Conservation (phyloP, 2,329 filamentous ascomycete species). For the Arthrobotrys megalospora region DNA sequence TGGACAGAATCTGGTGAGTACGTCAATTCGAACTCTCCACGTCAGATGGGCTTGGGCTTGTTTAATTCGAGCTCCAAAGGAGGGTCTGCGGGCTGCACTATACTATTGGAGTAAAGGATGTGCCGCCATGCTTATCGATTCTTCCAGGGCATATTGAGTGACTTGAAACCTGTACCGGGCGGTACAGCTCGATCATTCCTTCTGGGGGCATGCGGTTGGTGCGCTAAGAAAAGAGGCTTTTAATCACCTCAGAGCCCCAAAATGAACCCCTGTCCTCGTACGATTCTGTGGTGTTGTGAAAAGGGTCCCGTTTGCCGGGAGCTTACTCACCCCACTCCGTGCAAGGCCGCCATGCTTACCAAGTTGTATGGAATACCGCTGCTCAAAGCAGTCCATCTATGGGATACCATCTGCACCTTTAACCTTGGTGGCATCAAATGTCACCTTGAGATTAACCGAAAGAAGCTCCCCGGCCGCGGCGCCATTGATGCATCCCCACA, state of each 20-base stretch:
- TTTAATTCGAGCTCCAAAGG: constrained; percentile 59
- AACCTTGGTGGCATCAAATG: constrained; percentile 30
- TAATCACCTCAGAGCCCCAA: constrained; percentile 48
- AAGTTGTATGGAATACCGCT: constrained; percentile 6
- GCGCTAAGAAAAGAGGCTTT: constrained; percentile 55
- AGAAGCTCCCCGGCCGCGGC: constrained; percentile 22
- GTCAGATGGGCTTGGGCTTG: constrained; percentile 58
- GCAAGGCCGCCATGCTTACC: constrained; percentile 49
- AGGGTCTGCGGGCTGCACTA: constrained; percentile 43
- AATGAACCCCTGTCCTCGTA: constrained; percentile 45
- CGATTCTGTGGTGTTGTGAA: constrained; percentile 23
- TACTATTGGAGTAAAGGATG: constrained; percentile 56
- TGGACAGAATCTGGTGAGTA: constrained; percentile 39
- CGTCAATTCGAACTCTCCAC: constrained; percentile 56
- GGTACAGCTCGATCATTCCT: constrained; percentile 26
- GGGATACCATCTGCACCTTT: constrained; percentile 14
- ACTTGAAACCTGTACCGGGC: constrained; percentile 57
- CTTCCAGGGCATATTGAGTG: constrained; percentile 40
- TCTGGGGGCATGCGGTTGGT: constrained; percentile 30
- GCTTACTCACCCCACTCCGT: constrained; percentile 47
- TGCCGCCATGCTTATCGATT: constrained; percentile 59
- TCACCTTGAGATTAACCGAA: constrained; percentile 51
- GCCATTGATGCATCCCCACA: constrained; percentile 33
- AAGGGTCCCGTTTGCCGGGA: constrained; percentile 23
- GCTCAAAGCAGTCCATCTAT: constrained; percentile 20